A percentile compares a stretch with the other conserved stretches of the same genome.
These are phyloP conservation scores for Ceratopteris richardii DNA, from an alignment of 75 land plant species.

Conservation along the genomic window DNA sequence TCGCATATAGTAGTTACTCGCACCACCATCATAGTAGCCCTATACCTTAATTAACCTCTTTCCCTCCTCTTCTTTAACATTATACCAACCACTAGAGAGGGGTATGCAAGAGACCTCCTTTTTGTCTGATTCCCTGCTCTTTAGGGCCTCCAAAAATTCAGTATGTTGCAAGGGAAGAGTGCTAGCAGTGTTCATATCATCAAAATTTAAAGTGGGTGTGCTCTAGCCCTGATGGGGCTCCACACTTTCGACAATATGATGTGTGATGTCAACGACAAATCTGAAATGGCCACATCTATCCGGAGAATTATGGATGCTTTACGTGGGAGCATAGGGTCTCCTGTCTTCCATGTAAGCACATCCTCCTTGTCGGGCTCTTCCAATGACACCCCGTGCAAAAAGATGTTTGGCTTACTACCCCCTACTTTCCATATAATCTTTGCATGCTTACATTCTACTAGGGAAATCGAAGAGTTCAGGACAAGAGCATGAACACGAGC, in stretches of 20 bases:
- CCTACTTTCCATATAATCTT: no score
- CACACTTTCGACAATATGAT: conserved; percentile 15
- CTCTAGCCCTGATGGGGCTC: conserved; percentile 35
- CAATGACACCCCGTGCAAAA: conserved; percentile 42
- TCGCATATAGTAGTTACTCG: conserved; percentile 43
- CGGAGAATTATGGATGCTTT: conserved; percentile 39
- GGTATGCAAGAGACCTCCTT: conserved; percentile 28
- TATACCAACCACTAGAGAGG: conserved; percentile 47
- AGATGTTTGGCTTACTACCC: conserved; percentile 5
- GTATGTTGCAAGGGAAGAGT: conserved; percentile 16
- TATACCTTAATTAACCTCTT: conserved; percentile 34
- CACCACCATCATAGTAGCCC: conserved; percentile 35
- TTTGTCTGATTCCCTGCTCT: conserved; percentile 28
- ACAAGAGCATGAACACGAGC: conserved; percentile 13
- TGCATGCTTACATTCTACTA: neutral
- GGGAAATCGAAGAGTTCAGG: conserved; percentile 3
- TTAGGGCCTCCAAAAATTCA: conserved; percentile 35
- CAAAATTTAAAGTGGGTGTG: no score
- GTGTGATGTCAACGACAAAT: conserved; percentile 34
- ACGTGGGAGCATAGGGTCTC: conserved; percentile 24
- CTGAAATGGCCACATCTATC: conserved; percentile 22
- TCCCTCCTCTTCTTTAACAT: conserved; percentile 15
- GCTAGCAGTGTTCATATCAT: conserved; percentile 3
- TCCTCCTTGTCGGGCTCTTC: conserved; percentile 53
- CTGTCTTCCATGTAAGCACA: conserved; percentile 32